phyloP scores from a whole-genome alignment of 2,329 filamentous ascomycete species.

The Fusarium torulosum region DNA sequence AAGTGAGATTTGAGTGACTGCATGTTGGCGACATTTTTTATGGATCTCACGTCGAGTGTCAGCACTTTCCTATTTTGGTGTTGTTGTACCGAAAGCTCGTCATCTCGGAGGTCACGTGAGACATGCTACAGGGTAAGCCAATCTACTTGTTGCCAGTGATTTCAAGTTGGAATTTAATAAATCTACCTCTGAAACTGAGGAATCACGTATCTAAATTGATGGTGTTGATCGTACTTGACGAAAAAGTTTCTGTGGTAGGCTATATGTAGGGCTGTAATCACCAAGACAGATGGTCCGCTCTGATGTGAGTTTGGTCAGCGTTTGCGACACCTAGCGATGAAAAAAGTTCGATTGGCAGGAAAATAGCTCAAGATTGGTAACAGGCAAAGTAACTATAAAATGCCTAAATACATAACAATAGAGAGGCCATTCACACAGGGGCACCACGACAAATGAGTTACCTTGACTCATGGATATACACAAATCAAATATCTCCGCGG shows the following conservation, averaged over 20 bases:
- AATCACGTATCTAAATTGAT: too few relatives aligned
- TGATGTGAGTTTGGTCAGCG: too few relatives aligned
- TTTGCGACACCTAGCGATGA: too few relatives aligned
- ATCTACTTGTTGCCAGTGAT: not conserved
- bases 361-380: too few relatives aligned
- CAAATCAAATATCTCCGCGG: not conserved
- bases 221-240: too few relatives aligned
- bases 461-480: not conserved
- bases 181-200: too few relatives aligned
- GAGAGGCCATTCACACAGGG: not conserved
- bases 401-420: not conserved
- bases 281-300: too few relatives aligned
- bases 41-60: conserved; percentile 21
- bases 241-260: too few relatives aligned
- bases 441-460: not conserved
- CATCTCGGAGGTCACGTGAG: conserved; percentile 9
- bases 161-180: too few relatives aligned
- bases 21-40: conserved; percentile 26
- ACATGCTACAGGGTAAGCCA: conserved; percentile 16
- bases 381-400: too few relatives aligned
- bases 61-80: conserved; percentile 27
- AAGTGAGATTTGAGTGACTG: conserved; percentile 3
- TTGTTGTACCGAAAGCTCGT: not conserved
- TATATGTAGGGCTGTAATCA: too few relatives aligned
- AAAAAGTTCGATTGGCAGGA: too few relatives aligned